phyloP scores from a whole-genome alignment of 1,284 basidiomycete species.

The Naganishia liquefaciens region DNA sequence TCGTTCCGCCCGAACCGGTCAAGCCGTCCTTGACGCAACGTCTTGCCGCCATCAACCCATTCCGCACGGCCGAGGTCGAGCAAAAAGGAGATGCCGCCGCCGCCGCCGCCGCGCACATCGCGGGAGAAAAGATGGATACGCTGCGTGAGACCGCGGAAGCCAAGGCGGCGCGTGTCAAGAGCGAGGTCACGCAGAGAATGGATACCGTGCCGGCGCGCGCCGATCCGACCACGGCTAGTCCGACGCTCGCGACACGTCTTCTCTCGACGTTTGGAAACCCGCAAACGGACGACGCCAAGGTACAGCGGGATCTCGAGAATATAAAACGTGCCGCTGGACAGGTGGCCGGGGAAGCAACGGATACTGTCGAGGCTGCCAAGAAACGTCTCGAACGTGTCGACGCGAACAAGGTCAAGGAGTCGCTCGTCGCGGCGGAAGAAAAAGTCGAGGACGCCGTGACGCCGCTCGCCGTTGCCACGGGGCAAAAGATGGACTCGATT shows the following conservation, averaged over 20 bases:
- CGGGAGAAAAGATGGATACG: constrained; percentile 3
- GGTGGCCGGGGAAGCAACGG: neutral
- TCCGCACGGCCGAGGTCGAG: neutral
- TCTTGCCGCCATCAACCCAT: neutral
- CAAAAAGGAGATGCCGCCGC: neutral
- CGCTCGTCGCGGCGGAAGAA: neutral
- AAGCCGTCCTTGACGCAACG: neutral
- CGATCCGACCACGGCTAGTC: neutral
- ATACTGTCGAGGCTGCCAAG: neutral
- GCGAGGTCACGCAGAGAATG: neutral
- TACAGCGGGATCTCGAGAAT: neutral
- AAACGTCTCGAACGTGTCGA: neutral
- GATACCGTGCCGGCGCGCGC: neutral
- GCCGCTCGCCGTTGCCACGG: neutral
- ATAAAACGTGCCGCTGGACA: neutral
- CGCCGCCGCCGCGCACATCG: neutral
- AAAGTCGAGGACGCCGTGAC: neutral
- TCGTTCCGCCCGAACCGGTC: too few species aligned
- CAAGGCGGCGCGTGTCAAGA: neutral
- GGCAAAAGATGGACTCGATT: constrained; percentile 7
- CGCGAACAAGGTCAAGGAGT: neutral
- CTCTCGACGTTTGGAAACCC: constrained; percentile 22
- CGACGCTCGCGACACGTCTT: neutral
- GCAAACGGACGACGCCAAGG: neutral
- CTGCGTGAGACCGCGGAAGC: neutral